Evolutionary conservation across 768 basidiomycete genomes (phyloP).

Genomic region (Butyriboletus loyo): DNA sequence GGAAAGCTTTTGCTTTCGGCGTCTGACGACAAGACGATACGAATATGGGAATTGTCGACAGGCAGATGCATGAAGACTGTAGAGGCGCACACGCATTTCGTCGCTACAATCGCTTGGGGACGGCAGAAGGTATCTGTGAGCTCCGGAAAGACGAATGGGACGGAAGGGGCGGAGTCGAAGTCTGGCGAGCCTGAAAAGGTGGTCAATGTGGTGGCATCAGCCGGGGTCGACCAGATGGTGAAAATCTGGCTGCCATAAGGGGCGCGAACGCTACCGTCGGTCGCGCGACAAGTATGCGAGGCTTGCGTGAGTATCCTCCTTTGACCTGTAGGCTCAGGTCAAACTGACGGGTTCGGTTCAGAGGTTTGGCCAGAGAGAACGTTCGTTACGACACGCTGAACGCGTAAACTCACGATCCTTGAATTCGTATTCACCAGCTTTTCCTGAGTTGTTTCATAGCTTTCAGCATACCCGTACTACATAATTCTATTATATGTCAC

Average conservation of each 20-base stretch:
- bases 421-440: conserved; percentile 8
- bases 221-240: conserved; percentile 64
- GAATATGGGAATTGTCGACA: conserved; percentile 84
- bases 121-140: conserved; percentile 47
- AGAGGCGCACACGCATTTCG: conserved; percentile 84
- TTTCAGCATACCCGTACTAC: conserved; percentile 35
- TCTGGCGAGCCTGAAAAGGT: conserved; percentile 48
- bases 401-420: conserved; percentile 33
- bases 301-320: conserved; percentile 13
- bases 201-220: conserved; percentile 67
- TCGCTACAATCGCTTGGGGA: conserved; percentile 81
- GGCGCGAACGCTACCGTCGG: neutral
- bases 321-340: conserved; percentile 16
- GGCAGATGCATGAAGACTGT: conserved; percentile 85
- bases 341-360: conserved; percentile 13
- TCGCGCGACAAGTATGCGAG: conserved; percentile 6
- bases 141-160: conserved; percentile 37
- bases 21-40: conserved; percentile 88
- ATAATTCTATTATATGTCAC: conserved; percentile 28
- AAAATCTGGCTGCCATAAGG: conserved; percentile 62
- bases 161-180: conserved; percentile 32
- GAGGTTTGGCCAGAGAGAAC: conserved; percentile 7
- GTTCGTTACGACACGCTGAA: conserved; percentile 28
- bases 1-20: conserved; percentile 90
- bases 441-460: conserved; percentile 18